phyloP scores from a whole-genome alignment of 2,329 filamentous ascomycete genomes.

The Moelleriella libera region DNA sequence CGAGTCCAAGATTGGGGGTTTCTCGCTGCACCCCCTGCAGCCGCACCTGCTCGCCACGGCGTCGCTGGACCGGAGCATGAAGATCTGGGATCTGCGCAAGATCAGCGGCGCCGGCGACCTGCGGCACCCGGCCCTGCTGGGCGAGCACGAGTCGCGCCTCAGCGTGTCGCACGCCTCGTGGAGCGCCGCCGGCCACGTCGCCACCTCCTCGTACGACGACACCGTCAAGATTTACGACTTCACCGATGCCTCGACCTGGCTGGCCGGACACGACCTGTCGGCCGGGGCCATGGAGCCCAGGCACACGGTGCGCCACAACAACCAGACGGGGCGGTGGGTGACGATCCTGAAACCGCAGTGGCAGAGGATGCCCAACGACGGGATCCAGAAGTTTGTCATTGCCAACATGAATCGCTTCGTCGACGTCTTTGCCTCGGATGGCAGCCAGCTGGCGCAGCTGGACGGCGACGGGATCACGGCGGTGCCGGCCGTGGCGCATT shows the following conservation, averaged over 20 bases:
- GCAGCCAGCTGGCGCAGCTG: conserved; percentile 77
- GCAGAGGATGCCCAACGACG: conserved; percentile 67
- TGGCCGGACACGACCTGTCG: conserved; percentile 39
- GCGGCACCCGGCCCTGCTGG: conserved; percentile 54
- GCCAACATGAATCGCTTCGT: conserved; percentile 98
- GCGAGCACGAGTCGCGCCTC: conserved; percentile 67
- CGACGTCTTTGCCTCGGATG: conserved; percentile 71
- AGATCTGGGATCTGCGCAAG: conserved; percentile 84
- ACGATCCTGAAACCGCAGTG: conserved; percentile 74
- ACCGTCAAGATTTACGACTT: conserved; percentile 88
- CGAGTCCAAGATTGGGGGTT: conserved; percentile 93
- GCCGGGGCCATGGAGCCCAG: conserved; percentile 54
- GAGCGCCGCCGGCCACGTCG: conserved; percentile 71
- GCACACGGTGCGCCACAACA: conserved; percentile 68
- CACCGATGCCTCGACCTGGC: conserved; percentile 44
- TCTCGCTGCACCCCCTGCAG: conserved; percentile 66
- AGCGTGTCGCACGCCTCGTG: conserved; percentile 90
- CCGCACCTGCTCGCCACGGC: conserved; percentile 80
- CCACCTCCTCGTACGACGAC: conserved; percentile 89
- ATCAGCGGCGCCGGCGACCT: conserved; percentile 49
- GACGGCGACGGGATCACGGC: conserved; percentile 85
- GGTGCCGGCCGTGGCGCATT: conserved; percentile 82
- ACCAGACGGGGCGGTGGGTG: conserved; percentile 90
- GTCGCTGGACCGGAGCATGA: conserved; percentile 75
- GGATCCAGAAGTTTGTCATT: conserved; percentile 77